Evolutionary conservation across 176 grass and related monocot genomes (phyloP).

Genomic region (Juncus inflexus): DNA sequence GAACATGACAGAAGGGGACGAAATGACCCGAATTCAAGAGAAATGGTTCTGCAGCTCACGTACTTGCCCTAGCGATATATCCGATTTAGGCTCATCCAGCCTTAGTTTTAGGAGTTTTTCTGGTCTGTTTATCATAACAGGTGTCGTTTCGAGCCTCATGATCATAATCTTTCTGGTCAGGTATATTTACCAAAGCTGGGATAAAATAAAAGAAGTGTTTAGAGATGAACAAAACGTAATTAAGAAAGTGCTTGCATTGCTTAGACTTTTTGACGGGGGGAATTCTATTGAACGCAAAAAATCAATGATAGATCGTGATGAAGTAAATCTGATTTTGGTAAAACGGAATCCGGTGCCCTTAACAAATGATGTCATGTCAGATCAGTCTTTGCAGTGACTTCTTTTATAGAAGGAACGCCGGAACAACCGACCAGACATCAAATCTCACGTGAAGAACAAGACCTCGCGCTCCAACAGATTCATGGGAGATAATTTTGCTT

Average conservation of each 20-base stretch:
- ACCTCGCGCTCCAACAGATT: background rate
- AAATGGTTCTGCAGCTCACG: constrained; percentile 30
- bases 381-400: background rate
- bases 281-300: constrained; percentile 1
- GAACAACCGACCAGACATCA: background rate
- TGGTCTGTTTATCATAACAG: constrained; percentile 53
- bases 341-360: background rate
- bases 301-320: background rate
- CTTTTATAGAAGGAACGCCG: background rate
- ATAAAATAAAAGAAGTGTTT: background rate
- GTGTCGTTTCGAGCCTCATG: constrained; percentile 32
- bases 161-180: constrained; percentile 32
- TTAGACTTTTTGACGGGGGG: constrained; percentile 3
- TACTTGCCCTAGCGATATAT: background rate
- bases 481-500: constrained; percentile 6
- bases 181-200: constrained; percentile 10
- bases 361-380: background rate
- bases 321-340: background rate
- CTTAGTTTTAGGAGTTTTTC: constrained; percentile 41
- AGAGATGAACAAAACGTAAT: background rate
- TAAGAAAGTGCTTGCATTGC: background rate
- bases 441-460: background rate
- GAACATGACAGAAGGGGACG: constrained; percentile 34
- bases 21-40: constrained; percentile 17
- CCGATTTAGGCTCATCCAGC: background rate